Percentiles rank a stretch among this genome's conserved stretches.
Conservation (phyloP, 441 rosid species). For the Gossypium schwendimanii region DNA sequence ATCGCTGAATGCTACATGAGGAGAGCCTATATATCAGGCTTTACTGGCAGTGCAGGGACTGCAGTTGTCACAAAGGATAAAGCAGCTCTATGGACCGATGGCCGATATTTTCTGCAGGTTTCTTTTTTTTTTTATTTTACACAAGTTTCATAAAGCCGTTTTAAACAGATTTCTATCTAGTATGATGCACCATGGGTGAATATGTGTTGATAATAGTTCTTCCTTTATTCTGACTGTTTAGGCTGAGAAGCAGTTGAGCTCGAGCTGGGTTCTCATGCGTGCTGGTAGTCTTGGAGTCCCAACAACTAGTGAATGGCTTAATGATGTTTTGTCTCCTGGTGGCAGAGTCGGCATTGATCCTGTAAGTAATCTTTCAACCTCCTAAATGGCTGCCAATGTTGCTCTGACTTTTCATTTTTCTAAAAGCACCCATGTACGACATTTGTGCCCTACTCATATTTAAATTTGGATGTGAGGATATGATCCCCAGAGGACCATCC, state of each 20-base stretch:
- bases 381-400: background rate
- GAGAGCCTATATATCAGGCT: conserved; percentile 77
- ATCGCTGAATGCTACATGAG: conserved; percentile 87
- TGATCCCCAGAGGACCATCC: background rate
- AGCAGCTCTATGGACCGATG: conserved; percentile 98
- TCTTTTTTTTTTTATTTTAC: background rate
- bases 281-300: conserved; percentile 85
- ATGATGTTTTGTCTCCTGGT: conserved; percentile 76
- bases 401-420: background rate
- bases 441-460: background rate
- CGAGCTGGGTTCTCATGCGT: conserved; percentile 91
- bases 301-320: conserved; percentile 76
- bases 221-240: conserved; percentile 18
- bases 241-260: conserved; percentile 84
- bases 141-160: background rate
- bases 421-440: background rate
- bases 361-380: conserved; percentile 52
- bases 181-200: background rate
- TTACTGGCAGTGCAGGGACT: conserved; percentile 93
- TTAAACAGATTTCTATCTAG: background rate
- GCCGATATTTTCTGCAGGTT: conserved; percentile 96
- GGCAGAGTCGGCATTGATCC: conserved; percentile 93
- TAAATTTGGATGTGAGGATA: background rate
- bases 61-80: conserved; percentile 83
- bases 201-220: background rate